phyloP scores from a whole-genome alignment of 371 early-diverging fungal species.

The Apophysomyces trapeziformis region DNA sequence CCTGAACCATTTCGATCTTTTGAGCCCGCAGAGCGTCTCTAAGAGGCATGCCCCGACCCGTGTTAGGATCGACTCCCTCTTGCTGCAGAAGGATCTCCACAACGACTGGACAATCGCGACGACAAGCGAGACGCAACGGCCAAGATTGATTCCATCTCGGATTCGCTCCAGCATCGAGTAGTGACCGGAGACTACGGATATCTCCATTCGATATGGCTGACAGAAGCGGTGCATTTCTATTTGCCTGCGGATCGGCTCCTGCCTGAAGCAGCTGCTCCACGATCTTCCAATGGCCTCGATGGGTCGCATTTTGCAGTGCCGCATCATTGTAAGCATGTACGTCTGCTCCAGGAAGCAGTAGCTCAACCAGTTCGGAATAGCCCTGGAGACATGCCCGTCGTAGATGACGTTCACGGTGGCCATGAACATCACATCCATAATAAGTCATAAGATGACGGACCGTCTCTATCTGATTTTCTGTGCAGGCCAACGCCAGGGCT shows the following conservation, averaged over 20 bases:
- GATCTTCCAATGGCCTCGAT: conserved; percentile 27
- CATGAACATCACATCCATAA: conserved; percentile 30
- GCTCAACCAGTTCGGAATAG: conserved; percentile 56
- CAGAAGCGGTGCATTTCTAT: conserved; percentile 29
- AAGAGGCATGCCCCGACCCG: conserved; percentile 25
- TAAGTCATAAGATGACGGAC: conserved; percentile 28
- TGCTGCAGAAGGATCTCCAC: conserved; percentile 15
- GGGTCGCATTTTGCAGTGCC: conserved; percentile 42
- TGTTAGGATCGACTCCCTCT: conserved; percentile 14
- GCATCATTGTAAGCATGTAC: conserved; percentile 44
- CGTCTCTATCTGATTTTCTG: conserved; percentile 31
- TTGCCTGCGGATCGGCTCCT: conserved; percentile 36
- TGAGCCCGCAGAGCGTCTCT: conserved; percentile 25
- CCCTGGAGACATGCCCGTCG: conserved; percentile 61
- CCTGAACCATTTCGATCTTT: neutral
- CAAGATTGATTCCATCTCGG: conserved; percentile 27
- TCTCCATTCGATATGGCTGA: conserved; percentile 28
- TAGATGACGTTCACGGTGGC: conserved; percentile 28
- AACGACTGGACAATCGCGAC: conserved; percentile 11
- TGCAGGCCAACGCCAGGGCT: conserved; percentile 32
- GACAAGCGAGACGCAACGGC: conserved; percentile 30
- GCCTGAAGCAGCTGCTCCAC: conserved; percentile 27
- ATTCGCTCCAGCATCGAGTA: conserved; percentile 34
- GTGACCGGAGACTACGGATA: conserved; percentile 5
- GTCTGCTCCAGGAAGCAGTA: conserved; percentile 60